Base-by-base conservation (phyloP, 2,329 filamentous ascomycete genomes). In the Fusarium azukiicola region DNA sequence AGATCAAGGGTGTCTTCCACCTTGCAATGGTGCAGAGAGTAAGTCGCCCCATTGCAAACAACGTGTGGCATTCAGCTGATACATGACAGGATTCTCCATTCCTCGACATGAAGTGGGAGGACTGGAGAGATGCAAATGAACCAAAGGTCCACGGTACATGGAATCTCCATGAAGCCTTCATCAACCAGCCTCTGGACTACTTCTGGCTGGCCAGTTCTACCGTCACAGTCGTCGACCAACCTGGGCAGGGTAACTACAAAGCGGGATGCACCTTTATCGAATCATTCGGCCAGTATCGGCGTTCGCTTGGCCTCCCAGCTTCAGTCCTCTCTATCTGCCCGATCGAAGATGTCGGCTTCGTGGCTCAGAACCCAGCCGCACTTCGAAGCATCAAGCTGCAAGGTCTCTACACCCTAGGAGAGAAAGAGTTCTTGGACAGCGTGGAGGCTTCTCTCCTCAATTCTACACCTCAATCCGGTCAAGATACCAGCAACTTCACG, bases 111-210 rank as follows among this genome's bases (percentile, higher is more conserved):
- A 79, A 72, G 40, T 79, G 81, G 36, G 50, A 71, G 4, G 77
- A 82, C 16, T 82, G 86, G 73, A 74, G 79, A 3, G 74, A 75
- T 4, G 82, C 82, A 0, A 66, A 85, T 3, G 71, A 72, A 8
- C 86, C 88, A 21, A 89, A 89, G 74, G 81, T 87, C 0, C 58
- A 79, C 1, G 86, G 87, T 0, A 83, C 82, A 1, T 80, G 74
- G 67, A 84, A 87, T 23, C 78, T 88, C 0, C 84, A 89, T 42
- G 52, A 47, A 8, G 63, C 74, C 1, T 46, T 79, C 1, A 54
- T 66, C 0, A 32, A 13, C 6, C 61, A 76, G 8, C 52, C 66
- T 0, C 69, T 88, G 0, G 87, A 89, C 73, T 88, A 90, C 79
- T 90, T 88, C 74, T 56, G 74, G 36, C 36, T 80, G 6, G 73